These are phyloP conservation scores for Tulasnella sp. DNA, from an alignment of 768 basidiomycete genomes.

Conservation along the genomic window DNA sequence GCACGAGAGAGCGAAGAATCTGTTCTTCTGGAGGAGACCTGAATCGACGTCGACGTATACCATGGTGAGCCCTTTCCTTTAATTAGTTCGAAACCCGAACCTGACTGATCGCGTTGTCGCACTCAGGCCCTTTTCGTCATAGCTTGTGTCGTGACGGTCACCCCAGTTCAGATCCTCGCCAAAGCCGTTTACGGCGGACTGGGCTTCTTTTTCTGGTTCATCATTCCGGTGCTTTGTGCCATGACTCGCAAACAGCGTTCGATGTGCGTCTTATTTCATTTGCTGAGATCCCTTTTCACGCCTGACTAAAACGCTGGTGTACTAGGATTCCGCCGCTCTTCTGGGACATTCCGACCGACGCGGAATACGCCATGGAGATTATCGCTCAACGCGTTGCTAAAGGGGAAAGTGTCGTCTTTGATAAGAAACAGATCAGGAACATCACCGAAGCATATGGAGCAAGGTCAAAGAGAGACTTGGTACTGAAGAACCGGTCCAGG, in stretches of 20 bases:
- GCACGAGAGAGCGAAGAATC: constrained; percentile 60
- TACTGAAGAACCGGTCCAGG: not conserved
- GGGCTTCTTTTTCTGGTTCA: constrained; percentile 62
- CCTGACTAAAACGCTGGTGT: not conserved
- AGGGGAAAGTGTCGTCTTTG: constrained; percentile 46
- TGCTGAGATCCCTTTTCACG: not conserved
- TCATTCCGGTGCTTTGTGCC: constrained; percentile 51
- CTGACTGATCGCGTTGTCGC: constrained; percentile 21
- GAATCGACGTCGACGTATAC: constrained; percentile 48
- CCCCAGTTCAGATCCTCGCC: constrained; percentile 50
- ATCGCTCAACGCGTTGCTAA: constrained; percentile 57
- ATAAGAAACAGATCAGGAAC: constrained; percentile 27
- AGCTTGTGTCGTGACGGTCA: constrained; percentile 42
- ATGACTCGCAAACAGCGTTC: constrained; percentile 46
- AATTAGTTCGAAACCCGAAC: not conserved
- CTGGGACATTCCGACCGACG: constrained; percentile 57
- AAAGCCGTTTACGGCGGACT: constrained; percentile 46
- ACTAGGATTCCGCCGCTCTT: constrained; percentile 49
- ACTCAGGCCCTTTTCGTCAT: constrained; percentile 41
- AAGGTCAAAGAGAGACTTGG: constrained; percentile 1
- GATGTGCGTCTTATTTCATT: constrained; percentile 36
- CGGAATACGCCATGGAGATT: constrained; percentile 66
- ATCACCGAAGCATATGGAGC: constrained; percentile 5
- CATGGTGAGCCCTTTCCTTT: constrained; percentile 39
- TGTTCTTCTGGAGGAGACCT: constrained; percentile 65